Evolutionary conservation across 2,329 filamentous ascomycete genomes (phyloP), one percentile per base, ranked within the genome.

Genomic region (Didymella exigua): DNA sequence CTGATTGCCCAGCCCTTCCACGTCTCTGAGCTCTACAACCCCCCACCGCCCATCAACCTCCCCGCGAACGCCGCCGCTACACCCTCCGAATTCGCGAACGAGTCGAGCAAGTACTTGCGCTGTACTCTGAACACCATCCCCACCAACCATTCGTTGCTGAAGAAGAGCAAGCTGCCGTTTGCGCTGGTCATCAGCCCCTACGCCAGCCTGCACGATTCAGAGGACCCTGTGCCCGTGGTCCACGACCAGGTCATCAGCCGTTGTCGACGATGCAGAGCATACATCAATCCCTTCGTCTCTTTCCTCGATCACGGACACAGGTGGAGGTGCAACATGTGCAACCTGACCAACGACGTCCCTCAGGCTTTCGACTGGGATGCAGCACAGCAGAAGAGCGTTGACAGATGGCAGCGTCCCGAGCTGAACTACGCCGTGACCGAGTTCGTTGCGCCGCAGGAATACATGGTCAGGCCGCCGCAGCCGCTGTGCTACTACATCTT

Each of bases 241-340:
- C 90, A 96, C 71, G 95, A 99, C 75, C 95, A 98, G 78, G 90
- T 98, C 62, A 99, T 99, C 74, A 96, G 93, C 53, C 88, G 95
- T 70, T 99, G 95, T 81, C 86, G 95, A 76, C 88, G 95, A 77
- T 99, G 95, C 78, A 85, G 95, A 66, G 95, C 93, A 51, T 98
- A 98, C 76, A 56, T 57, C 41, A 52, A 53, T 14, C 48, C 48
- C 29, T 47, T 54, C 31, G 56, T 62, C 19, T 63, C 91, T 41
- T 99, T 99, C 79, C 81, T 99, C 58, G 95, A 99, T 69, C 91
- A 98, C 72, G 95, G 95, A 41, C 95, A 99, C 78, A 86, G 95
- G 72, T 99, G 95, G 95, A 89, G 93, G 71, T 99, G 95, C 81
- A 99, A 99, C 79, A 97, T 99, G 93, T 99, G 95, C 77, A 98